Percentiles rank a stretch among this genome's conserved stretches.
Conservation (phyloP, 306 rosid genomes). For the Alnus rubra region DNA sequence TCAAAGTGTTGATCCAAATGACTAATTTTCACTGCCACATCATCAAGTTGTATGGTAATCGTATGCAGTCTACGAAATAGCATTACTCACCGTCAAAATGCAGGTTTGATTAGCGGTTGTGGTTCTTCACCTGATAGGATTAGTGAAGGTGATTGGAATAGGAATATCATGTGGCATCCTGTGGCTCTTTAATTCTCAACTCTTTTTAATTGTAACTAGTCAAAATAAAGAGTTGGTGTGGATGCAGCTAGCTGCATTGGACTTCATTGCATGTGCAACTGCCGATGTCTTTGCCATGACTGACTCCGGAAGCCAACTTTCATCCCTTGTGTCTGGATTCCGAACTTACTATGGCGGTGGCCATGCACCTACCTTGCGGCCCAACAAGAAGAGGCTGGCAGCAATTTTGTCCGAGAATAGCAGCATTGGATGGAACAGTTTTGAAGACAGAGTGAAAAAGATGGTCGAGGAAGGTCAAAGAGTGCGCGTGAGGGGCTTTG, state of each 20-base stretch:
- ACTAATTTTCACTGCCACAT: too few species aligned
- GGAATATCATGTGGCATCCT: not conserved
- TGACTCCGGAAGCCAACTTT: conserved; percentile 96
- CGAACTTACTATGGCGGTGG: conserved; percentile 77
- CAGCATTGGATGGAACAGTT: conserved; percentile 64
- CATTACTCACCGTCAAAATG: not conserved
- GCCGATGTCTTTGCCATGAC: conserved; percentile 96
- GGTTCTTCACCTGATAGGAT: not conserved
- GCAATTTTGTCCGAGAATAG: conserved; percentile 62
- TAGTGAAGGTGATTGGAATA: not conserved
- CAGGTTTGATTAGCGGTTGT: not conserved
- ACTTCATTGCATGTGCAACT: conserved; percentile 87
- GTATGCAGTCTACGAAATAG: too few species aligned
- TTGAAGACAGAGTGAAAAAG: conserved; percentile 74
- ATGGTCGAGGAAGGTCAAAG: conserved; percentile 86
- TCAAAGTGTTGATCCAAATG: too few species aligned
- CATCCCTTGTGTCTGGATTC: conserved; percentile 89
- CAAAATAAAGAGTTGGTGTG: conserved; percentile 13
- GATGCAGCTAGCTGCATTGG: conserved; percentile 92
- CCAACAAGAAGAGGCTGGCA: conserved; percentile 88
- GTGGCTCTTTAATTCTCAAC: not conserved
- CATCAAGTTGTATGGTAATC: too few species aligned
- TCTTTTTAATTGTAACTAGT: not conserved
- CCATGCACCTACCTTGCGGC: conserved; percentile 73
- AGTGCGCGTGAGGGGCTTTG: conserved; percentile 50